Percentiles rank a stretch among this genome's conserved stretches.
Evolutionary conservation across 345 rosid species (phyloP).

Genomic region (Heritiera fomes): DNA sequence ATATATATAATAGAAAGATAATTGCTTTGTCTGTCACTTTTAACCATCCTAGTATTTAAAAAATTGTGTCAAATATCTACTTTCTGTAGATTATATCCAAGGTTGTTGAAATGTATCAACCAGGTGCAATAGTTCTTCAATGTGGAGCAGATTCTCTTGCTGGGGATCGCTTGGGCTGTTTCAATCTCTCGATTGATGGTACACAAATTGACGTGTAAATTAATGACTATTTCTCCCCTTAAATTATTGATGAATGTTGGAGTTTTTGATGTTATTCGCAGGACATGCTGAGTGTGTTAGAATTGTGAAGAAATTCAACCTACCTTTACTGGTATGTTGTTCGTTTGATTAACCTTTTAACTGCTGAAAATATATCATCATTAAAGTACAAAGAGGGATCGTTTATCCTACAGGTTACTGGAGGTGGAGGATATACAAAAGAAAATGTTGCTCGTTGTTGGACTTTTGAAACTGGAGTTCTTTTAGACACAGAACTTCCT

Average conservation of each 20-base stretch:
- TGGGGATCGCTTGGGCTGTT: constrained; percentile 95
- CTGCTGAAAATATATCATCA: constrained; percentile 1
- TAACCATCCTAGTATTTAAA: constrained; percentile 7
- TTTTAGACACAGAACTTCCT: constrained; percentile 87
- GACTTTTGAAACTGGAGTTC: constrained; percentile 94
- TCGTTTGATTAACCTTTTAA: constrained; percentile 20
- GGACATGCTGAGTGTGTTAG: constrained; percentile 97
- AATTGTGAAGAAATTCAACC: constrained; percentile 89
- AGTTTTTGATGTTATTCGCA: constrained; percentile 27
- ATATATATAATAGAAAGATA: neutral
- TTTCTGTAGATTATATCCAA: constrained; percentile 68
- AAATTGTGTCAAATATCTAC: constrained; percentile 20
- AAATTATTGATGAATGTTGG: constrained; percentile 10
- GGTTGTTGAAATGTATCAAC: constrained; percentile 89
- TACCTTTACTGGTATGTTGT: constrained; percentile 75
- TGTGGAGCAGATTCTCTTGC: constrained; percentile 99
- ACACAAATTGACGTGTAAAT: constrained; percentile 51
- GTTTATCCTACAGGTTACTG: constrained; percentile 68
- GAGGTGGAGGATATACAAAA: constrained; percentile 98
- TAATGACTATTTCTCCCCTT: neutral
- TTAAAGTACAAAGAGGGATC: neutral
- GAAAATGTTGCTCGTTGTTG: constrained; percentile 99
- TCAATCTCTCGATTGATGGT: constrained; percentile 99
- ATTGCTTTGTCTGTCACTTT: constrained; percentile 13
- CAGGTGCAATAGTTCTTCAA: constrained; percentile 94